phyloP scores from a whole-genome alignment of 1,284 basidiomycete genomes.

The Boletus subluridellus region DNA sequence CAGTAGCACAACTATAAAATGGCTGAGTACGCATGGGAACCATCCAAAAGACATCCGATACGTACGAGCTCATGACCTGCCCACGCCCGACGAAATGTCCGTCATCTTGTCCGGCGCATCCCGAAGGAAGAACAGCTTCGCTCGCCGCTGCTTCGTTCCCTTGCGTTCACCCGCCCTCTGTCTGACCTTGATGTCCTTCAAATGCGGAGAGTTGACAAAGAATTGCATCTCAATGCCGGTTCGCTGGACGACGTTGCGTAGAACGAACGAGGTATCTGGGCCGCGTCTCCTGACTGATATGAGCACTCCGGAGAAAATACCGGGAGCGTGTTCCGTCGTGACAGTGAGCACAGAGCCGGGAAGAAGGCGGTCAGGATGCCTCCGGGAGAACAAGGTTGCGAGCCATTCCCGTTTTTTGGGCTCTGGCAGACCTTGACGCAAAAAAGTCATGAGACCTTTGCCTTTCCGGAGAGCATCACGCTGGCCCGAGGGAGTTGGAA shows the following conservation, averaged over 20 bases:
- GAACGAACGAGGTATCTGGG: slow-evolving; percentile 74
- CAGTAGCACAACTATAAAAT: slow-evolving; percentile 6
- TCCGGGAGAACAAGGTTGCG: slow-evolving; percentile 65
- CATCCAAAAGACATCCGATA: neutral
- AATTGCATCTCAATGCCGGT: slow-evolving; percentile 90
- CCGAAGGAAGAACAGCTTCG: slow-evolving; percentile 75
- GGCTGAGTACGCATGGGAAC: slow-evolving; percentile 1
- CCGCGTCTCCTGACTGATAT: slow-evolving; percentile 78
- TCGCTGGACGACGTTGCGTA: slow-evolving; percentile 85
- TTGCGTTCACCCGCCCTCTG: slow-evolving; percentile 54
- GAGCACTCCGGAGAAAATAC: slow-evolving; percentile 82
- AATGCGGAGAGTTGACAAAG: slow-evolving; percentile 76
- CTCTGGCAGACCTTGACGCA: slow-evolving; percentile 62
- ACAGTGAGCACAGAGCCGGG: slow-evolving; percentile 83
- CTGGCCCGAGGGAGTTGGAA: slow-evolving; percentile 41
- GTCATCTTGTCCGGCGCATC: slow-evolving; percentile 80
- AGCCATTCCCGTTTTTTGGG: slow-evolving; percentile 69
- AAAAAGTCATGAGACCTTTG: slow-evolving; percentile 75
- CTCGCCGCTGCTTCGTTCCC: slow-evolving; percentile 58
- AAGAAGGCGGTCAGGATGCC: slow-evolving; percentile 61
- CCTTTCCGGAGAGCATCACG: slow-evolving; percentile 53
- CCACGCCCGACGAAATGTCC: slow-evolving; percentile 59
- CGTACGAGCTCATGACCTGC: slow-evolving; percentile 32
- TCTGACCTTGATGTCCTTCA: slow-evolving; percentile 81
- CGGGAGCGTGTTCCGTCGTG: slow-evolving; percentile 66